Evolutionary conservation across 805 yeast genomes (phyloP).

Genomic region (Candida multigemmis): DNA sequence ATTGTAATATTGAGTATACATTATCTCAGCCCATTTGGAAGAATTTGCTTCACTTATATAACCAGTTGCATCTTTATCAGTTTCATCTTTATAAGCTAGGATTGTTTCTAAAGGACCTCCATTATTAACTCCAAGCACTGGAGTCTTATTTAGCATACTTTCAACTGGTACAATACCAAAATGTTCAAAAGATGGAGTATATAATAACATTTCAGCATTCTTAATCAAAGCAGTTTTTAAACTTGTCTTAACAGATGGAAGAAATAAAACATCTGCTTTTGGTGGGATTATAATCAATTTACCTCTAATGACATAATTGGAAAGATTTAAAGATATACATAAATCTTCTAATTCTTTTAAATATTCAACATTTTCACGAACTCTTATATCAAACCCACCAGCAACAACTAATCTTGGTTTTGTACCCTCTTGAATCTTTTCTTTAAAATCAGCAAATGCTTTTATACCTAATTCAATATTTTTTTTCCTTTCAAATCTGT

Average conservation of each 20-base stretch:
- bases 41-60: constrained; percentile 44
- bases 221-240: constrained; percentile 55
- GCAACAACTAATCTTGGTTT: constrained; percentile 56
- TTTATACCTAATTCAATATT: constrained; percentile 70
- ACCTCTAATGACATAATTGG: constrained; percentile 36
- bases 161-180: constrained; percentile 98
- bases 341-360: constrained; percentile 48
- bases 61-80: constrained; percentile 45
- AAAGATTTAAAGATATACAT: constrained; percentile 36
- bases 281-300: constrained; percentile 24
- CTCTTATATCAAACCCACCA: constrained; percentile 84
- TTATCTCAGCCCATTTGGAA: constrained; percentile 44
- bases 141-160: constrained; percentile 77
- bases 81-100: constrained; percentile 19
- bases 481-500: constrained; percentile 84
- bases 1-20: too few relatives aligned
- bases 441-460: constrained; percentile 44
- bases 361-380: constrained; percentile 67
- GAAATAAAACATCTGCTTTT: constrained; percentile 49
- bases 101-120: constrained; percentile 94
- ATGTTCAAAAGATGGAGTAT: constrained; percentile 90
- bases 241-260: constrained; percentile 69
- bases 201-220: constrained; percentile 53
- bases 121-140: constrained; percentile 76
- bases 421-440: constrained; percentile 14